phyloP scores from a whole-genome alignment of 2,329 filamentous ascomycete species.

The Pleomassaria siparia region DNA sequence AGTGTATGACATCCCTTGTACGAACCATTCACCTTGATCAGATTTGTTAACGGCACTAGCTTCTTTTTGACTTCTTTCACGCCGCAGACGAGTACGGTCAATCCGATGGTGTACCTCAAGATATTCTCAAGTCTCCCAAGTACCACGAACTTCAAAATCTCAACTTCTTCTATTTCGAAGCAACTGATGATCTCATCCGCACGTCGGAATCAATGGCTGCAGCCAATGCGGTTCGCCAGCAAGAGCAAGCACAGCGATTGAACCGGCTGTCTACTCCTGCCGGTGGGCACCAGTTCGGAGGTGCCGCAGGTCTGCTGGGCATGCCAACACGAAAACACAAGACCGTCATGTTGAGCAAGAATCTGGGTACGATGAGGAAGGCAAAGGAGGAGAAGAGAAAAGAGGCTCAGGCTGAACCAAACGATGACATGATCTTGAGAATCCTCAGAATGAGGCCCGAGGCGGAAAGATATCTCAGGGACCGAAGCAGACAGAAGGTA shows the following conservation, averaged over 20 bases:
- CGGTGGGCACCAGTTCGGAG: conserved; percentile 53
- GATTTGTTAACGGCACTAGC: conserved; percentile 30
- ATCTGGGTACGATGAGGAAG: conserved; percentile 92
- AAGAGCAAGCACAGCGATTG: conserved; percentile 57
- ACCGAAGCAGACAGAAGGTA: conserved; percentile 82
- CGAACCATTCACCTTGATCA: neutral
- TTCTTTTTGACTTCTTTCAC: conserved; percentile 93
- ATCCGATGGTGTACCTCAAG: conserved; percentile 82
- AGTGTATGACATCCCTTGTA: conserved; percentile 47
- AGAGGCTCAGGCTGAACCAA: conserved; percentile 93
- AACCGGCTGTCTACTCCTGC: conserved; percentile 73
- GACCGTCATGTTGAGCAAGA: conserved; percentile 86
- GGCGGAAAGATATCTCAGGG: conserved; percentile 81
- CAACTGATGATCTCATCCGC: conserved; percentile 85
- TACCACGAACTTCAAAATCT: conserved; percentile 96
- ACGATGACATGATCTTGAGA: conserved; percentile 95
- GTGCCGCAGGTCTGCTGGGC: conserved; percentile 61
- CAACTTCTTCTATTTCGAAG: conserved; percentile 98
- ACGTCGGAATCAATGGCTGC: conserved; percentile 96
- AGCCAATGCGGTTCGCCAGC: conserved; percentile 76
- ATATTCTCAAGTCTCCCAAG: conserved; percentile 94
- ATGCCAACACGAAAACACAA: conserved; percentile 55
- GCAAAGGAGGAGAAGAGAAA: conserved; percentile 95
- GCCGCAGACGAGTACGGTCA: conserved; percentile 85
- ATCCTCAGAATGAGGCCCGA: conserved; percentile 95